These are phyloP conservation scores for Carex kokanica DNA, from an alignment of 176 grass and related monocot genomes.

Conservation along the genomic window DNA sequence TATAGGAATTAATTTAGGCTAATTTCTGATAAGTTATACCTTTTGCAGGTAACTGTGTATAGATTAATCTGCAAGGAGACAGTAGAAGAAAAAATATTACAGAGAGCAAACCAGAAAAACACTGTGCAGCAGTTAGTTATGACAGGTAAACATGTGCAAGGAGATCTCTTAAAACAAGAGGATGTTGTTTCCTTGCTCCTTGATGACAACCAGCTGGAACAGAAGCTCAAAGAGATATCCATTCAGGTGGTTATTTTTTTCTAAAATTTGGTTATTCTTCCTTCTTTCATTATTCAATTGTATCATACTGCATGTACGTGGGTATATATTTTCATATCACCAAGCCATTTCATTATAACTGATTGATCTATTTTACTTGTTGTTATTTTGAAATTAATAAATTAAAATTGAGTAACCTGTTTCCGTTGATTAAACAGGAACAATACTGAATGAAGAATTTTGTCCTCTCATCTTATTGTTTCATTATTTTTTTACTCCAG, in stretches of 20 bases:
- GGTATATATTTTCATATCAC: background rate
- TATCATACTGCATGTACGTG: background rate
- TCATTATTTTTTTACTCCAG: conserved; percentile 38
- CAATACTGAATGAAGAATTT: conserved; percentile 2
- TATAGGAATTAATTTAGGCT: background rate
- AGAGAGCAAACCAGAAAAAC: conserved; percentile 96
- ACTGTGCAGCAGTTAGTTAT: conserved; percentile 97
- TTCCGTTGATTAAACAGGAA: background rate
- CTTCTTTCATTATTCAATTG: background rate
- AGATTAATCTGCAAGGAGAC: conserved; percentile 99
- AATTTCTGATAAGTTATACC: background rate
- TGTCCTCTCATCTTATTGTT: conserved; percentile 23
- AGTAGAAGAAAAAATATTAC: conserved; percentile 96
- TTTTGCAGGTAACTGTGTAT: conserved; percentile 83
- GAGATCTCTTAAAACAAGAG: conserved; percentile 90
- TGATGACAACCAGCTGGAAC: conserved; percentile 80
- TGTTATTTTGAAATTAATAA: background rate
- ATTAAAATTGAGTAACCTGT: background rate
- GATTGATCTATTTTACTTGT: conserved; percentile 1
- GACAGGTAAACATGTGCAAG: conserved; percentile 94
- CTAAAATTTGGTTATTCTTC: background rate
- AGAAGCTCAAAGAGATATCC: conserved; percentile 94
- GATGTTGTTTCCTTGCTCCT: conserved; percentile 97
- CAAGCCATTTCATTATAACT: background rate
- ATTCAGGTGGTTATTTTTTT: conserved; percentile 54